These are phyloP conservation scores for Nemania bipapillata DNA, from an alignment of 2,329 filamentous ascomycete genomes.

Conservation along the genomic window DNA sequence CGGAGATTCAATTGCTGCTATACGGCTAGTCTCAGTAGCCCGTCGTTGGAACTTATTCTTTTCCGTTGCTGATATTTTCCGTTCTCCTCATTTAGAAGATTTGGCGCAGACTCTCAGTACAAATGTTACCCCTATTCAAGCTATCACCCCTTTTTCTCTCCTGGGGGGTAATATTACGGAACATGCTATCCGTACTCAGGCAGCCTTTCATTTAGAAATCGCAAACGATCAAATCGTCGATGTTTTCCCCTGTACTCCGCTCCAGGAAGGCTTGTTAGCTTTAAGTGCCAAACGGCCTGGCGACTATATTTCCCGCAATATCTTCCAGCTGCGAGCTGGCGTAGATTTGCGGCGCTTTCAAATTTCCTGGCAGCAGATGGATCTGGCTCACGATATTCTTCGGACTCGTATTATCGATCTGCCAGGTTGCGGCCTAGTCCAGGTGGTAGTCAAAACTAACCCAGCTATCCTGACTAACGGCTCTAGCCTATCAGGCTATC, in stretches of 20 bases:
- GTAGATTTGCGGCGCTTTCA: slow-evolving; percentile 27
- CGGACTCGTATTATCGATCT: slow-evolving; percentile 22
- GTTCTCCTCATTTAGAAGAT: slow-evolving; percentile 13
- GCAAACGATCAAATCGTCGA: slow-evolving; percentile 24
- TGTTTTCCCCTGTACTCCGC: slow-evolving; percentile 34
- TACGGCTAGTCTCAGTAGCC: slow-evolving; percentile 51
- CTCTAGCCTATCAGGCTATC: slow-evolving; percentile 1
- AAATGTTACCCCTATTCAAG: neutral
- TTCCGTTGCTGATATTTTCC: slow-evolving; percentile 31
- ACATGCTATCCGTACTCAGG: slow-evolving; percentile 6
- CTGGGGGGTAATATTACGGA: neutral
- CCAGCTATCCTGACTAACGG: neutral
- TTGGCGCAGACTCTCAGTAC: slow-evolving; percentile 16
- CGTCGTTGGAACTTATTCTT: slow-evolving; percentile 13
- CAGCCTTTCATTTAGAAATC: slow-evolving; percentile 7
- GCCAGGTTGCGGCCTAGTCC: slow-evolving; percentile 1
- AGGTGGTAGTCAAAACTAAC: slow-evolving; percentile 20
- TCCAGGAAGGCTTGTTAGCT: slow-evolving; percentile 36
- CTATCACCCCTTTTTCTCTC: slow-evolving; percentile 12
- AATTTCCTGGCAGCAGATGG: slow-evolving; percentile 24
- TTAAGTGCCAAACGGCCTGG: slow-evolving; percentile 21
- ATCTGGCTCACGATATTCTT: neutral
- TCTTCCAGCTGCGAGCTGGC: neutral
- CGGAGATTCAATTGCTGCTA: slow-evolving; percentile 60
- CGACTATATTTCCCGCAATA: slow-evolving; percentile 23